These are phyloP conservation scores for Plantago lanceolata DNA, from an alignment of 305 asterid genomes.

Conservation along the genomic window DNA sequence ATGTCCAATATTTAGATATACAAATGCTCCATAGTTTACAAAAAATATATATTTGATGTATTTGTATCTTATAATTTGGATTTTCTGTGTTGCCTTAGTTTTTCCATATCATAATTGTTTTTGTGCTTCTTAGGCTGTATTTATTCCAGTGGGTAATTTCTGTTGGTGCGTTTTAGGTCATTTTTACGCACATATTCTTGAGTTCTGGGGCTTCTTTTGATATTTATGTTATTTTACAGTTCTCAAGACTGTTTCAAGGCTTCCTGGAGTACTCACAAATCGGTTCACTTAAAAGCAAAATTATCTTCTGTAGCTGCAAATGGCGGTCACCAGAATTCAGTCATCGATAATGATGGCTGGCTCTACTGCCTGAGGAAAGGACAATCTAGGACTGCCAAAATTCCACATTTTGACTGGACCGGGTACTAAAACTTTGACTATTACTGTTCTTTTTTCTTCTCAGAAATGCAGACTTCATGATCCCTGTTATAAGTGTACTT, in stretches of 20 bases:
- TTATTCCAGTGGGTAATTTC: neutral
- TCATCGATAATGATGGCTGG: constrained; percentile 58
- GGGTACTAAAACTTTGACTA: constrained; percentile 45
- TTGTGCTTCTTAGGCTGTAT: neutral
- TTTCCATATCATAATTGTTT: too few relatives aligned
- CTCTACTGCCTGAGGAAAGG: constrained; percentile 89
- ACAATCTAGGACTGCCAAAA: constrained; percentile 61
- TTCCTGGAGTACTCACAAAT: constrained; percentile 89
- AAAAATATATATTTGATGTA: too few relatives aligned
- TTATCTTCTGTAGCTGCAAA: constrained; percentile 41
- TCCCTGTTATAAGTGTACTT: neutral
- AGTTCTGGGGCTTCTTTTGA: neutral
- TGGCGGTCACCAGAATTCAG: constrained; percentile 40
- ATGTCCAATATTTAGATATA: too few relatives aligned
- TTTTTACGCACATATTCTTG: constrained; percentile 9
- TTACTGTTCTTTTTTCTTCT: neutral
- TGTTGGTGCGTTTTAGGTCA: neutral
- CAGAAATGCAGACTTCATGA: neutral
- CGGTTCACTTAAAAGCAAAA: constrained; percentile 72
- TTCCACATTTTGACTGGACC: constrained; percentile 92
- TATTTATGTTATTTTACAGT: constrained; percentile 31
- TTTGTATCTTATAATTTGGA: too few relatives aligned
- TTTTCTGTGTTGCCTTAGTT: too few relatives aligned
- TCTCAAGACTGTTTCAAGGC: constrained; percentile 95
- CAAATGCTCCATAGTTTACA: too few relatives aligned